Evolutionary conservation across 2,329 filamentous ascomycete genomes (phyloP).

Genomic region (Xenosphaeropsis pyriputrescens): DNA sequence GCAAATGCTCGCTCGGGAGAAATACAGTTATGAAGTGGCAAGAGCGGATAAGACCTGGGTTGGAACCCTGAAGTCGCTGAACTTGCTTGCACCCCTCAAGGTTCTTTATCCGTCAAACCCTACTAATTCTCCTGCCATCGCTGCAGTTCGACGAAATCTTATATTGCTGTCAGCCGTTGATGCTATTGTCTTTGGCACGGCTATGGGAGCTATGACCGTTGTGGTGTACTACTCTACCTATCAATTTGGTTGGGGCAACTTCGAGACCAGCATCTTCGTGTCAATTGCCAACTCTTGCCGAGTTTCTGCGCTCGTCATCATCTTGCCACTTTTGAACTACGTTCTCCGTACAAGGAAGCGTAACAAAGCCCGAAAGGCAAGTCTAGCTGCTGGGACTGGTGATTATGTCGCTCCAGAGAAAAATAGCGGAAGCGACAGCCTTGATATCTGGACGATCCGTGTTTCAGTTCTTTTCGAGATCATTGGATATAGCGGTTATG

Average conservation of each 20-base stretch:
- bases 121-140: conserved; percentile 31
- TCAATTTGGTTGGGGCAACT: conserved; percentile 68
- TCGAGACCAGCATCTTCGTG: conserved; percentile 69
- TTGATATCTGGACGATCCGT: conserved; percentile 69
- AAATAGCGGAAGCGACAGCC: conserved; percentile 49
- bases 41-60: conserved; percentile 14
- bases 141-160: conserved; percentile 59
- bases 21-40: conserved; percentile 34
- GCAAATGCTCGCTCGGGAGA: conserved; percentile 56
- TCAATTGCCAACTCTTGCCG: conserved; percentile 64
- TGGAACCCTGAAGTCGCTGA: conserved; percentile 30
- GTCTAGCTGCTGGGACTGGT: conserved; percentile 22
- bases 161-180: conserved; percentile 68
- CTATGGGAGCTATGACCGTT: conserved; percentile 70
- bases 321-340: conserved; percentile 67
- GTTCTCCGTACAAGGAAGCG: conserved; percentile 40
- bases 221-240: conserved; percentile 72
- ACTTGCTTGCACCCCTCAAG: conserved; percentile 63
- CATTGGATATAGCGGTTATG: conserved; percentile 62
- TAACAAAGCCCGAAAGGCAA: conserved; percentile 31
- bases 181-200: conserved; percentile 65
- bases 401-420: conserved; percentile 26
- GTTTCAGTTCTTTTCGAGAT: conserved; percentile 63
- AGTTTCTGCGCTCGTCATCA: conserved; percentile 57
- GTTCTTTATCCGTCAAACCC: conserved; percentile 62